phyloP scores from a whole-genome alignment of 768 basidiomycete species.

The Leccinum variicolor region DNA sequence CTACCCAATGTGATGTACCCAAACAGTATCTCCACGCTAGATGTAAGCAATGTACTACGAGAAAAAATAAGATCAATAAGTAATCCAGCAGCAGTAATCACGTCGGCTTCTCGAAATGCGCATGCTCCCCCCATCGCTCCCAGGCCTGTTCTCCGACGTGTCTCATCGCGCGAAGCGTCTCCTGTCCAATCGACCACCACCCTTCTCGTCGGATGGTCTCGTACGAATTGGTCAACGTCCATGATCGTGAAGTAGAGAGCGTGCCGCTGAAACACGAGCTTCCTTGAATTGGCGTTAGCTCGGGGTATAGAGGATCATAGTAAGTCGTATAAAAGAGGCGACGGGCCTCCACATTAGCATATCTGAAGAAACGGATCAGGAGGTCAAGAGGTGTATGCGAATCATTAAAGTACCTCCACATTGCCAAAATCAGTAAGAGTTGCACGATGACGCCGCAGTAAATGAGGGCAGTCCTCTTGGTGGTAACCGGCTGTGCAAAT shows the following conservation, averaged over 20 bases:
- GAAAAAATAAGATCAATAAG: constrained; percentile 17
- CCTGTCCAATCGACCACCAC: constrained; percentile 35
- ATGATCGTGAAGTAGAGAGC: constrained; percentile 35
- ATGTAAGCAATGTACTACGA: constrained; percentile 12
- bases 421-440: constrained; percentile 41
- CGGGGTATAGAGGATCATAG: constrained; percentile 75
- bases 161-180: constrained; percentile 38
- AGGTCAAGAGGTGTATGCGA: constrained; percentile 4
- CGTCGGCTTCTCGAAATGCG: constrained; percentile 27
- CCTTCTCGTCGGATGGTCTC: constrained; percentile 40
- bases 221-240: constrained; percentile 36
- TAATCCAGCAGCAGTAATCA: constrained; percentile 17
- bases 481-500: constrained; percentile 15
- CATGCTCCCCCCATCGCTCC: constrained; percentile 40
- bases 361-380: constrained; percentile 28
- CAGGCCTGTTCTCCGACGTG: constrained; percentile 40
- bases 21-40: constrained; percentile 14
- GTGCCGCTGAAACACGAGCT: constrained; percentile 26
- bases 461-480: constrained; percentile 28
- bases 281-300: constrained; percentile 52
- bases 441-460: constrained; percentile 42
- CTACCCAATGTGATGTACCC: constrained; percentile 12
- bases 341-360: constrained; percentile 47
- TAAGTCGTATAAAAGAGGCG: constrained; percentile 69
- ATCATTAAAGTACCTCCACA: constrained; percentile 52